phyloP scores from a whole-genome alignment of 495 filamentous ascomycete species.

The Hypoxylon lienhwacheense region DNA sequence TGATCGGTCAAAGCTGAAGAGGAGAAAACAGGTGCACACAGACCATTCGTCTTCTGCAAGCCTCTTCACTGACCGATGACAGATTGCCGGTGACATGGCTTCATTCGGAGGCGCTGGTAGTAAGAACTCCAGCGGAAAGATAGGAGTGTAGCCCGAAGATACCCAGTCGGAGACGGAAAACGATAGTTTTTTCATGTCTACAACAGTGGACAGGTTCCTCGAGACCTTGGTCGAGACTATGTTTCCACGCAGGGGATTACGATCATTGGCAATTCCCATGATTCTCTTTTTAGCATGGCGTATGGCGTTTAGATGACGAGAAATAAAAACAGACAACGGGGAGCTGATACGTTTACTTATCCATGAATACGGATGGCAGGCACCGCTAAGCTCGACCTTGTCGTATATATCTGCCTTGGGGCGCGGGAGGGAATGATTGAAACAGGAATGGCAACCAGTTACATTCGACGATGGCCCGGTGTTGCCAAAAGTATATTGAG shows the following conservation, averaged over 20 bases:
- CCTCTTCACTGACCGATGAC: slow-evolving; percentile 38
- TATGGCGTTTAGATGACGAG: slow-evolving; percentile 30
- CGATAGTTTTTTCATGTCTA: slow-evolving; percentile 10
- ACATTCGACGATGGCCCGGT: too few relatives aligned
- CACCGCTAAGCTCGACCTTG: background rate
- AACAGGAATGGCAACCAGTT: too few relatives aligned
- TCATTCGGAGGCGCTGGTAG: slow-evolving; percentile 14
- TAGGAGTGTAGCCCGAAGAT: slow-evolving; percentile 29
- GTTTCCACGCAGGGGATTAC: slow-evolving; percentile 2
- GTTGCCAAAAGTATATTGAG: too few relatives aligned
- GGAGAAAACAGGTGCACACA: slow-evolving; percentile 59
- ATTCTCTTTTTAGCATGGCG: slow-evolving; percentile 44
- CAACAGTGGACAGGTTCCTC: slow-evolving; percentile 5
- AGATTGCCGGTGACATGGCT: slow-evolving; percentile 25
- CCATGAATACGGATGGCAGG: slow-evolving; percentile 4
- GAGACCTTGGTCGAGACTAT: background rate
- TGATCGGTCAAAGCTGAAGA: slow-evolving; percentile 52
- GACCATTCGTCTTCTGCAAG: slow-evolving; percentile 29
- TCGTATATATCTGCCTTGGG: slow-evolving; percentile 1
- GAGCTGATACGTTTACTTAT: slow-evolving; percentile 2
- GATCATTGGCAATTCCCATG: slow-evolving; percentile 35
- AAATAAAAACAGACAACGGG: slow-evolving; percentile 20
- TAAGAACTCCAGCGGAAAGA: slow-evolving; percentile 21
- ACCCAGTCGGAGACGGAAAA: slow-evolving; percentile 26
- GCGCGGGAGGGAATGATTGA: background rate